Conservation (phyloP, 2,329 filamentous ascomycete species). For the Colletotrichum cereale region DNA sequence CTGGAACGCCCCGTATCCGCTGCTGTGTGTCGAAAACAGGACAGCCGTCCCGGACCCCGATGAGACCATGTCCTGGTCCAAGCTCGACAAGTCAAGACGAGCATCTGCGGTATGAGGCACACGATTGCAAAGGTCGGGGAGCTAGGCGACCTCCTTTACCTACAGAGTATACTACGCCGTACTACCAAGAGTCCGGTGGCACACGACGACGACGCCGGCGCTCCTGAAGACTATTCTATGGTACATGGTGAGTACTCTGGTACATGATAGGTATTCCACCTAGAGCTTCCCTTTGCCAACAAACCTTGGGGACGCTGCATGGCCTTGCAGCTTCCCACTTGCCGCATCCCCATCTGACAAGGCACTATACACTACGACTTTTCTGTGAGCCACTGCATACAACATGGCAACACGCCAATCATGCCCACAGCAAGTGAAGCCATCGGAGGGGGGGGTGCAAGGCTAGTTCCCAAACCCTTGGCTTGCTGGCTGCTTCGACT, state of each 20-base stretch:
- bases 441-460: not conserved
- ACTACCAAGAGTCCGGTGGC: not conserved
- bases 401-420: constrained; percentile 22
- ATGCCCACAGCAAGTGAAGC: constrained; percentile 13
- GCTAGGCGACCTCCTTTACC: not conserved
- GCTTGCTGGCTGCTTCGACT: constrained; percentile 11
- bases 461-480: constrained; percentile 18
- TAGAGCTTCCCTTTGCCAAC: not conserved
- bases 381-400: constrained; percentile 10
- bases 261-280: too few species aligned
- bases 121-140: not conserved
- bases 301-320: constrained; percentile 27
- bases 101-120: constrained; percentile 19
- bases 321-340: constrained; percentile 29
- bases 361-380: not conserved
- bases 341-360: constrained; percentile 12
- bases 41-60: not conserved
- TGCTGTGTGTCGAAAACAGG: constrained; percentile 22
- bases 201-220: constrained; percentile 8
- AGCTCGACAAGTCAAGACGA: not conserved
- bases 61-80: constrained; percentile 29
- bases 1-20: constrained; percentile 34
- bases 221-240: not conserved
- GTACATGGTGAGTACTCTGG: too few species aligned
- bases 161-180: too few species aligned